Percentiles rank a stretch among this genome's conserved stretches.
phyloP scores from a whole-genome alignment of 352 stramenopile genomes.

The Pythium aphanidermatum region DNA sequence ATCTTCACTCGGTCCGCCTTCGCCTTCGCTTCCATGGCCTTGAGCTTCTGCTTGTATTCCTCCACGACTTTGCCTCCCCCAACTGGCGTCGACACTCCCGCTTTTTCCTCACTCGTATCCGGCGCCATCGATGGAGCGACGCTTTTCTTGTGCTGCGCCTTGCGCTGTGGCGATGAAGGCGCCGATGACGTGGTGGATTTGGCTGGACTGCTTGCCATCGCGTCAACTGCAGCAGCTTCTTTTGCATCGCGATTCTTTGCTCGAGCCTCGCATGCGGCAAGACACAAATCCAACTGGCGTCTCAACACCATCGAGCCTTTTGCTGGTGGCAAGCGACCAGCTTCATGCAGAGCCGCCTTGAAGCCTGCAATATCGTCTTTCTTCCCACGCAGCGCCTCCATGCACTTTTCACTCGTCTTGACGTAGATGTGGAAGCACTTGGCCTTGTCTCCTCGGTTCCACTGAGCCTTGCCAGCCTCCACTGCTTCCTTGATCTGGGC shows the following conservation, averaged over 20 bases:
- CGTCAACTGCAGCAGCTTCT: slow-evolving; percentile 14
- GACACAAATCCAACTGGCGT: slow-evolving; percentile 52
- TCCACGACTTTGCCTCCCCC: slow-evolving; percentile 27
- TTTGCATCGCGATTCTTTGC: slow-evolving; percentile 23
- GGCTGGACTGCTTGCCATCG: neutral
- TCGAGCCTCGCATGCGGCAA: slow-evolving; percentile 33
- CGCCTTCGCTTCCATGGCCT: slow-evolving; percentile 48
- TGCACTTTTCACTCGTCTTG: slow-evolving; percentile 35
- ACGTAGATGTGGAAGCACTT: slow-evolving; percentile 69
- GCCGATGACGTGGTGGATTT: slow-evolving; percentile 5
- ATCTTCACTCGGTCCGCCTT: slow-evolving; percentile 73
- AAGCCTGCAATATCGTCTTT: slow-evolving; percentile 29
- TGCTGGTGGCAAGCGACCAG: slow-evolving; percentile 36
- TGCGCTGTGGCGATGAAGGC: slow-evolving; percentile 12
- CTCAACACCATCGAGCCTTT: slow-evolving; percentile 54
- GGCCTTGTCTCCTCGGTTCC: slow-evolving; percentile 69
- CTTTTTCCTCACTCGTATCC: neutral
- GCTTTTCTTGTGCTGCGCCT: slow-evolving; percentile 19
- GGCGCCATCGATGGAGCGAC: slow-evolving; percentile 1
- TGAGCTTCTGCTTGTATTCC: slow-evolving; percentile 73
- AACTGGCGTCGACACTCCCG: slow-evolving; percentile 5
- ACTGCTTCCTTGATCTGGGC: slow-evolving; percentile 40
- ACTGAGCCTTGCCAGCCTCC: slow-evolving; percentile 55
- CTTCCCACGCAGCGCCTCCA: slow-evolving; percentile 27
- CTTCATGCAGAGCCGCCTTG: slow-evolving; percentile 38